phyloP scores from a whole-genome alignment of 345 rosid genomes.

The Citrus cavaleriei region DNA sequence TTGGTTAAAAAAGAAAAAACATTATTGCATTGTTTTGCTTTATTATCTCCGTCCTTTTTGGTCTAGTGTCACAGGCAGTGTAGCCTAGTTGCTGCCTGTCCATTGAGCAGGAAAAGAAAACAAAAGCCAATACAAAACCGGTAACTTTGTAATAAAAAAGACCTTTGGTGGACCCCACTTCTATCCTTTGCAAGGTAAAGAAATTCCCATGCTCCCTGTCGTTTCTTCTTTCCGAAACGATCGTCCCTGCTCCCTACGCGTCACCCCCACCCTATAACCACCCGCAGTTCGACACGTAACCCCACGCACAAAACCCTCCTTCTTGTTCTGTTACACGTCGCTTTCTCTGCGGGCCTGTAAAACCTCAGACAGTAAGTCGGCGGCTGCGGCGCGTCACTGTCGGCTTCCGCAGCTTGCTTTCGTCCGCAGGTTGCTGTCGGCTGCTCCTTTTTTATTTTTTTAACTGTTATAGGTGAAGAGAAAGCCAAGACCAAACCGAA shows the following conservation, averaged over 20 bases:
- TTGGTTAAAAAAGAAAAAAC: no score
- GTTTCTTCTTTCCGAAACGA: slow-evolving; percentile 12
- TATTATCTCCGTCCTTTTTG: neutral
- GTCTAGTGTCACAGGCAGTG: neutral
- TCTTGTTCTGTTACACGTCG: slow-evolving; percentile 30
- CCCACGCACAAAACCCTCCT: neutral
- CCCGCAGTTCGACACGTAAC: neutral
- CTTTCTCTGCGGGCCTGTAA: slow-evolving; percentile 29
- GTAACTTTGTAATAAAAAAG: neutral
- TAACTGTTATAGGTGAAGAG: neutral
- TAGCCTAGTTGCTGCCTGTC: neutral
- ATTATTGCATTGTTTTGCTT: no score
- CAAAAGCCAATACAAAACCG: neutral
- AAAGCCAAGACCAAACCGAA: neutral
- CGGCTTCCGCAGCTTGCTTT: slow-evolving; percentile 31
- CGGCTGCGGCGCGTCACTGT: slow-evolving; percentile 56
- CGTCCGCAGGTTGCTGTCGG: slow-evolving; percentile 27
- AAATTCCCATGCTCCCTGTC: slow-evolving; percentile 24
- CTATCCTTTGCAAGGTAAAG: neutral
- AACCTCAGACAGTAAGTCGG: slow-evolving; percentile 40
- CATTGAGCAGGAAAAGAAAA: neutral
- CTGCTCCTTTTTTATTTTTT: neutral
- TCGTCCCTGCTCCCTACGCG: slow-evolving; percentile 14
- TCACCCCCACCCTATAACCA: neutral
- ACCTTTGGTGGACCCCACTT: neutral